Evolutionary conservation across 1,284 basidiomycete genomes (phyloP).

Genomic region (Prillingera fragicola): DNA sequence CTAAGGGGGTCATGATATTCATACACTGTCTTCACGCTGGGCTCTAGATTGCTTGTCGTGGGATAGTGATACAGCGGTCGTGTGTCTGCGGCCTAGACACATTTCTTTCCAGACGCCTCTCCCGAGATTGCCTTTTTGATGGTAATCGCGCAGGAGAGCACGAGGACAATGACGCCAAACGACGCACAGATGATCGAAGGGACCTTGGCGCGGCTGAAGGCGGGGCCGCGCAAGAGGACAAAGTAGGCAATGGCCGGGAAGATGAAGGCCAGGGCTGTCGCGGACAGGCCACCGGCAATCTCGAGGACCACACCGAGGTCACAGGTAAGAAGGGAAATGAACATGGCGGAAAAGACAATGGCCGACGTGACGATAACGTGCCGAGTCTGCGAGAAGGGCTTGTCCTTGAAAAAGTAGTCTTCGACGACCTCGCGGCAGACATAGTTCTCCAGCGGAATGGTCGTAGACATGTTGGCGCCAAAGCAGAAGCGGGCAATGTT

Average conservation of each 20-base stretch:
- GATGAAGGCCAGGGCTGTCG: constrained; percentile 90
- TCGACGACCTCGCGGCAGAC: constrained; percentile 66
- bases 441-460: constrained; percentile 48
- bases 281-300: constrained; percentile 90
- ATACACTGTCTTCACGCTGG: no score
- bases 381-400: constrained; percentile 69
- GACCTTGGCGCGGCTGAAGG: constrained; percentile 64
- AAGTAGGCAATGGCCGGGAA: constrained; percentile 84
- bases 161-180: constrained; percentile 76
- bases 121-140: constrained; percentile 68
- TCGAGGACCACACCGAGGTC: constrained; percentile 97
- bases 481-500: constrained; percentile 94
- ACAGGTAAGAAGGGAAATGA: constrained; percentile 85
- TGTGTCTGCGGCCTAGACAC: constrained; percentile 19
- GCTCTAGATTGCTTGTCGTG: no score
- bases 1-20: no score
- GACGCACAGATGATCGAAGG: constrained; percentile 65
- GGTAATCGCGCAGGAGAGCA: constrained; percentile 67
- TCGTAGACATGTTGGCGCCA: constrained; percentile 97
- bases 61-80: not conserved
- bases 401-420: constrained; percentile 83
- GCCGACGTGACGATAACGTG: constrained; percentile 87
- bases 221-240: constrained; percentile 60
- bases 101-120: constrained; percentile 52
- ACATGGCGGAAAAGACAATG: constrained; percentile 76